Evolutionary conservation across 352 stramenopile species (phyloP), one percentile per base, ranked within the genome.

Genomic region (Phytopythium montanum): DNA sequence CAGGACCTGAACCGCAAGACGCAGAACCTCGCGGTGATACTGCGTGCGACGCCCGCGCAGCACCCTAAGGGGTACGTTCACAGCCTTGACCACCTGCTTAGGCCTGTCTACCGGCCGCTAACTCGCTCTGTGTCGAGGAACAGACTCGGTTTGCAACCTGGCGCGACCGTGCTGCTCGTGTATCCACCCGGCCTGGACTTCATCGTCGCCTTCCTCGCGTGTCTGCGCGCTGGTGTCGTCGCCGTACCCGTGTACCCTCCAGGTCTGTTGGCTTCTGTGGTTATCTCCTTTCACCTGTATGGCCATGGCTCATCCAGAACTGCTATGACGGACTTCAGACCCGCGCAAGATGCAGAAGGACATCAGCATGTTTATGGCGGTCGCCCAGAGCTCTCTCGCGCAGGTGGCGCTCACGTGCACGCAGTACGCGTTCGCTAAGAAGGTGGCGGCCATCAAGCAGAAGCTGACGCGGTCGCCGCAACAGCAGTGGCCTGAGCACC

Each of bases 171-270:
- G 21, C 68, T 99, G 38, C 81, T 99, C 25, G 96, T 99, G 29
- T 99, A 99, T 66, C 95, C 97, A 29, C 98, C 98, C 10, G 96
- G 87, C 0, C 79, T 99, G 12, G 94, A 99, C 54, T 99, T 99
- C 63, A 98, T 99, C 29, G 75, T 99, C 28, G 81, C 95, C 3
- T 99, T 99, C 64, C 62, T 99, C 14, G 96, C 94, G 1, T 99
- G 97, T 70, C 65, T 99, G 25, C 91, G 89, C 21, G 88, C 88
- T 16, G 91, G 92, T 33, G 70, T 99, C 19, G 87, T 99, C 8
- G 95, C 96, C 0, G 96, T 99, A 3, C 96, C 96, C 0, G 88
- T 95, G 48, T 95, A 92, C 56, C 83, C 83, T 26, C 85, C 85
- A 45, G 75, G 75, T 82, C 59, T 12, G 38, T n/a, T 14, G 21